phyloP scores from a whole-genome alignment of 2,329 filamentous ascomycete genomes.

The Verticillium nonalfalfae region DNA sequence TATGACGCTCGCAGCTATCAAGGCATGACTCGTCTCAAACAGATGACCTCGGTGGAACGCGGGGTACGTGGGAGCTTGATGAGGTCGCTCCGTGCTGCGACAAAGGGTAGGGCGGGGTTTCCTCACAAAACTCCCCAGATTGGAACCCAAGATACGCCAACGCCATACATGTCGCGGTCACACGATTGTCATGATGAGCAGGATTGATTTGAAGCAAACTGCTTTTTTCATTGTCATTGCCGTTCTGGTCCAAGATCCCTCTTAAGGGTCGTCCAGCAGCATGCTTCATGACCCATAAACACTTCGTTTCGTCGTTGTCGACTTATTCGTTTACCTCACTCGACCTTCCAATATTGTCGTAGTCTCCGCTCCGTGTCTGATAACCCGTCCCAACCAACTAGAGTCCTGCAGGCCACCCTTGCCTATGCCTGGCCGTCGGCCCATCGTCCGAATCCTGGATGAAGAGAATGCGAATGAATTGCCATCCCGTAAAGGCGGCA shows the following conservation, averaged over 20 bases:
- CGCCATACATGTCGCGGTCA: no score
- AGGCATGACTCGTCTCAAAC: background rate
- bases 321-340: conserved; percentile 1
- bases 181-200: no score
- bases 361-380: background rate
- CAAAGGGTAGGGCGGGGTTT: background rate
- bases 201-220: background rate
- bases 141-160: background rate
- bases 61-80: background rate
- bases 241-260: conserved; percentile 1
- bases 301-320: conserved; percentile 3
- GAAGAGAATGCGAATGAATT: background rate
- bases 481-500: background rate
- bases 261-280: background rate
- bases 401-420: background rate
- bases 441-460: background rate
- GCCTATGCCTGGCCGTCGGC: background rate
- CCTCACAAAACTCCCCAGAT: background rate
- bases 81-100: background rate
- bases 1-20: background rate
- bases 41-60: background rate
- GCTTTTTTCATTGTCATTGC: conserved; percentile 3
- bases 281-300: conserved; percentile 1
- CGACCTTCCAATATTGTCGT: background rate
- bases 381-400: background rate